Evolutionary conservation across 257 asterid species (phyloP).

Genomic region (Vinca minor): DNA sequence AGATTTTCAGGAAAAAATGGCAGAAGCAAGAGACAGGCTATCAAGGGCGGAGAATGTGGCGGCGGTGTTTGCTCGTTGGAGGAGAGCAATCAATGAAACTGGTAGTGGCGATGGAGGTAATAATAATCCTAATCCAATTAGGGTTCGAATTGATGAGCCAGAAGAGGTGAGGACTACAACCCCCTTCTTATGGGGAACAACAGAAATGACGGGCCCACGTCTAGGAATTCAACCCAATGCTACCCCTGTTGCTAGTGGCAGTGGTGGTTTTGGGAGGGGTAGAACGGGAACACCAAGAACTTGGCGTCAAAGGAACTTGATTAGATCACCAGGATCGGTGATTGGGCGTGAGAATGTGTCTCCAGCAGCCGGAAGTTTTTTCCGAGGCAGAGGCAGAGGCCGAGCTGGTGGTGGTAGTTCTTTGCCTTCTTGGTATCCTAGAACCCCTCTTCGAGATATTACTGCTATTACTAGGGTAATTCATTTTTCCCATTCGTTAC

Average conservation of each 20-base stretch:
- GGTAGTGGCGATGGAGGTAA: slow-evolving; percentile 16
- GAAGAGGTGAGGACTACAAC: slow-evolving; percentile 23
- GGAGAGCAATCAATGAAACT: slow-evolving; percentile 16
- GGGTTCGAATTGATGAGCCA: slow-evolving; percentile 28
- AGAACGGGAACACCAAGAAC: slow-evolving; percentile 30
- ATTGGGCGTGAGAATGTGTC: slow-evolving; percentile 39
- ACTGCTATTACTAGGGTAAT: slow-evolving; percentile 57
- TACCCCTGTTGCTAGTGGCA: too few species aligned
- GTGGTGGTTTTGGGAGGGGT: slow-evolving; percentile 18
- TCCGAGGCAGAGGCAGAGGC: slow-evolving; percentile 25
- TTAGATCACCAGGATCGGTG: slow-evolving; percentile 24
- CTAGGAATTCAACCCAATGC: slow-evolving; percentile 16
- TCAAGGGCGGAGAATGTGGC: slow-evolving; percentile 36
- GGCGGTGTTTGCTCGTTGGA: slow-evolving; percentile 24
- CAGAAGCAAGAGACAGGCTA: slow-evolving; percentile 51
- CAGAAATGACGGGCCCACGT: slow-evolving; percentile 32
- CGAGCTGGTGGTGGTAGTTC: slow-evolving; percentile 34
- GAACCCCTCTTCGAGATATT: slow-evolving; percentile 59
- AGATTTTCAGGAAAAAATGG: slow-evolving; percentile 45
- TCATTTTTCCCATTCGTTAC: too few species aligned
- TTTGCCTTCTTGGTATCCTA: slow-evolving; percentile 67
- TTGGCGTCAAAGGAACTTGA: slow-evolving; percentile 21
- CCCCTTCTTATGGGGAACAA: slow-evolving; percentile 37
- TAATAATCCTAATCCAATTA: too few species aligned
- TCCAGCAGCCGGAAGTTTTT: slow-evolving; percentile 29